Conservation (phyloP, 805 yeast species). For the Pichia eremophila region DNA sequence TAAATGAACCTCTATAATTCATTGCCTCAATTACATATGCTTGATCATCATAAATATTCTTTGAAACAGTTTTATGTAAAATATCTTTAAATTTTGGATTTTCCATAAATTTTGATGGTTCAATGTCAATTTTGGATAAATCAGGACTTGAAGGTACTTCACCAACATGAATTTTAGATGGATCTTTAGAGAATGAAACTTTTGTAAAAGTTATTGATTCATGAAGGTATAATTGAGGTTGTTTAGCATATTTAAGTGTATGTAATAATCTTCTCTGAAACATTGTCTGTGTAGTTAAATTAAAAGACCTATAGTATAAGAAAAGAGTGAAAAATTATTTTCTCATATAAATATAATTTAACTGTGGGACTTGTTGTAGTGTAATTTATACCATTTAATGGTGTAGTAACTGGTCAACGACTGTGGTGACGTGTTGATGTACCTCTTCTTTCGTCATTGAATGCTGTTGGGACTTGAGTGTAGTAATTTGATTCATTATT, state of each 20-base stretch:
- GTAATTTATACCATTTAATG: too few relatives aligned
- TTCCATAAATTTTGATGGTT: conserved; percentile 18
- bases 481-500: too few relatives aligned
- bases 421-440: too few relatives aligned
- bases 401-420: too few relatives aligned
- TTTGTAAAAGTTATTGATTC: conserved; percentile 10
- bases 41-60: conserved; percentile 34
- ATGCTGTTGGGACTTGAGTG: too few relatives aligned
- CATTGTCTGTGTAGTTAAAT: too few relatives aligned
- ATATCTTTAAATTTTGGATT: conserved; percentile 17
- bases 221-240: conserved; percentile 23
- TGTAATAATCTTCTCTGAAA: conserved; percentile 11
- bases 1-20: conserved; percentile 39
- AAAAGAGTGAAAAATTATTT: too few relatives aligned
- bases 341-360: too few relatives aligned
- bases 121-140: conserved; percentile 8
- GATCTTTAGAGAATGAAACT: conserved; percentile 24
- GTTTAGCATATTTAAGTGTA: conserved; percentile 15
- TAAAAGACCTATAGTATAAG: too few relatives aligned
- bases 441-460: too few relatives aligned
- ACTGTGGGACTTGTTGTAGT: too few relatives aligned
- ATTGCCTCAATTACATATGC: conserved; percentile 48
- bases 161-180: conserved; percentile 20
- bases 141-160: conserved; percentile 2
- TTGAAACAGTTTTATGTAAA: conserved; percentile 17